Conservation (phyloP, 768 basidiomycete genomes). For the Hirschioporus abietinus region DNA sequence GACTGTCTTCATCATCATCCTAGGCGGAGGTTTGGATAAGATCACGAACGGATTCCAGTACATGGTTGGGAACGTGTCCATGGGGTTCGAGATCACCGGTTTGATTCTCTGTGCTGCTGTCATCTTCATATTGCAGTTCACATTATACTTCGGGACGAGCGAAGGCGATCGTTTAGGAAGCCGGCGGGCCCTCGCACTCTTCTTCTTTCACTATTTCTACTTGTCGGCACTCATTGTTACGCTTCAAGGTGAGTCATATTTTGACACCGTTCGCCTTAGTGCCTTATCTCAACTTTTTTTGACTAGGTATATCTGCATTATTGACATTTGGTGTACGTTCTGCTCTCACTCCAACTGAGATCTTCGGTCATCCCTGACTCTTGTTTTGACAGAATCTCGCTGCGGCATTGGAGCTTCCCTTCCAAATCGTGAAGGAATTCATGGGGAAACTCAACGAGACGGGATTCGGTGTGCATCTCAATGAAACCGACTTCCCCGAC, state of each 20-base stretch:
- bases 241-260: constrained; percentile 1
- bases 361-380: neutral
- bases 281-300: neutral
- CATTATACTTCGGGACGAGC: neutral
- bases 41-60: constrained; percentile 4
- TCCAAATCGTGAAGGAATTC: neutral
- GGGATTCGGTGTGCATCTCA: neutral
- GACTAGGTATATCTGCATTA: neutral
- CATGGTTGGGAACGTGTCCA: neutral
- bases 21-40: constrained; percentile 1
- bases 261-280: neutral
- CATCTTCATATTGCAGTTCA: neutral
- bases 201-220: constrained; percentile 3
- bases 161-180: neutral
- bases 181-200: neutral
- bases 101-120: constrained; percentile 1
- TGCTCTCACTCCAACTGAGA: neutral
- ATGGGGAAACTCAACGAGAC: neutral
- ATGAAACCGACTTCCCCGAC: neutral
- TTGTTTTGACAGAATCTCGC: neutral
- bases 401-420: neutral
- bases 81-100: neutral
- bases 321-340: neutral
- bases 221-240: neutral
- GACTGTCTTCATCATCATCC: constrained; percentile 5